phyloP scores from a whole-genome alignment of 192 early-diverging fungal species.

The Entomortierella chlamydospora region DNA sequence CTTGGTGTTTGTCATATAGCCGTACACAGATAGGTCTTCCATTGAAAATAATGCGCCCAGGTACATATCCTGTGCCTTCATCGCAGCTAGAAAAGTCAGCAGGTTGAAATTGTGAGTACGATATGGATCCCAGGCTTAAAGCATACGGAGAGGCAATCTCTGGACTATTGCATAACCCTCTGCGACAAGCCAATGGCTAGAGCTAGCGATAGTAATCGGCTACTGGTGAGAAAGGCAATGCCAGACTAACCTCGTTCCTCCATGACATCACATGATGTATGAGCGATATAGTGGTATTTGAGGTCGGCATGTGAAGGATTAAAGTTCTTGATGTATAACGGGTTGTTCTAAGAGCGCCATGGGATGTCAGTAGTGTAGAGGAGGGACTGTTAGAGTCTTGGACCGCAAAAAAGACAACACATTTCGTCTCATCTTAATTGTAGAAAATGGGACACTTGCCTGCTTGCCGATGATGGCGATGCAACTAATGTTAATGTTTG shows the following conservation, averaged over 20 bases:
- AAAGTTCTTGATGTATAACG: conserved; percentile 86
- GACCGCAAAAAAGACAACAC: too few species aligned
- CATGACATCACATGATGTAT: conserved; percentile 91
- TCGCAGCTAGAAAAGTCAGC: conserved; percentile 49
- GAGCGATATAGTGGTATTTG: conserved; percentile 92
- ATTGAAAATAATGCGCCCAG: conserved; percentile 89
- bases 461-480: conserved; percentile 71
- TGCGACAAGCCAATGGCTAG: too few species aligned
- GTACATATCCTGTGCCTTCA: conserved; percentile 83
- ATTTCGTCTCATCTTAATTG: background rate
- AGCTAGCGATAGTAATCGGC: too few species aligned
- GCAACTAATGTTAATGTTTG: conserved; percentile 65
- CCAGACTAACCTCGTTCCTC: conserved; percentile 79
- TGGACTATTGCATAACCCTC: too few species aligned
- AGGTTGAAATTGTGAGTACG: background rate
- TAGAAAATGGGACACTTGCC: conserved; percentile 43
- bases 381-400: too few species aligned
- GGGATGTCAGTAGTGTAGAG: background rate
- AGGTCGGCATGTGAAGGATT: conserved; percentile 79
- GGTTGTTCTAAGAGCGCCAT: conserved; percentile 75
- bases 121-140: background rate
- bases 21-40: conserved; percentile 92
- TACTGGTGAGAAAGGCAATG: too few species aligned
- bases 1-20: conserved; percentile 90
- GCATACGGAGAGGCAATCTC: too few species aligned